Conservation (phyloP, 2,329 filamentous ascomycete species). For the Apiospora sp. region DNA sequence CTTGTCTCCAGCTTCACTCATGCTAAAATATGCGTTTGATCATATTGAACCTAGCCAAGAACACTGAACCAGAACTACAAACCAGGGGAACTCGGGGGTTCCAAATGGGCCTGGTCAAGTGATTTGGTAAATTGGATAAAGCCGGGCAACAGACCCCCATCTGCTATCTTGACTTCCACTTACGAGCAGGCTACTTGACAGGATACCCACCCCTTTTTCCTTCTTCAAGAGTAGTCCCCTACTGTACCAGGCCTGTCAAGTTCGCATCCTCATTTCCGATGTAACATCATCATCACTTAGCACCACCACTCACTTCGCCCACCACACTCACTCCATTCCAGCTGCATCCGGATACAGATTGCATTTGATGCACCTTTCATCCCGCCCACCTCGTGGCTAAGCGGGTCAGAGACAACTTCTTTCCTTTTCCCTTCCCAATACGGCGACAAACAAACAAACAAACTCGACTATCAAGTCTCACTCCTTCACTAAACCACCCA, state of each 20-base stretch:
- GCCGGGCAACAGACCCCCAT: not conserved
- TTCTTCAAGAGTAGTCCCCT: not conserved
- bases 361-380: conserved; percentile 17
- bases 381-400: conserved; percentile 21
- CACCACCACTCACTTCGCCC: not conserved
- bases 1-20: conserved; percentile 13
- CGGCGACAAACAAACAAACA: conserved; percentile 17
- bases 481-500: conserved; percentile 18
- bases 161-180: not conserved
- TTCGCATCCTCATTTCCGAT: conserved; percentile 23
- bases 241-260: conserved; percentile 10
- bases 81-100: not conserved
- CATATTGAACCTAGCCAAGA: conserved; percentile 11
- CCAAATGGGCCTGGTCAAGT: conserved; percentile 5
- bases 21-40: conserved; percentile 17
- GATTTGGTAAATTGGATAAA: conserved; percentile 15
- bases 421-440: conserved; percentile 6
- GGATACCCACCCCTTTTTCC: conserved; percentile 11
- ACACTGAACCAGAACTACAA: conserved; percentile 5
- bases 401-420: conserved; percentile 11
- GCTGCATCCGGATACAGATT: not conserved
- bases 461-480: conserved; percentile 6
- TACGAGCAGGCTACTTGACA: not conserved
- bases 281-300: conserved; percentile 5
- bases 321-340: not conserved